Evolutionary conservation across 805 yeast genomes (phyloP), one percentile per base, ranked within the genome.

Genomic region (Wickerhamomyces xylosicus): DNA sequence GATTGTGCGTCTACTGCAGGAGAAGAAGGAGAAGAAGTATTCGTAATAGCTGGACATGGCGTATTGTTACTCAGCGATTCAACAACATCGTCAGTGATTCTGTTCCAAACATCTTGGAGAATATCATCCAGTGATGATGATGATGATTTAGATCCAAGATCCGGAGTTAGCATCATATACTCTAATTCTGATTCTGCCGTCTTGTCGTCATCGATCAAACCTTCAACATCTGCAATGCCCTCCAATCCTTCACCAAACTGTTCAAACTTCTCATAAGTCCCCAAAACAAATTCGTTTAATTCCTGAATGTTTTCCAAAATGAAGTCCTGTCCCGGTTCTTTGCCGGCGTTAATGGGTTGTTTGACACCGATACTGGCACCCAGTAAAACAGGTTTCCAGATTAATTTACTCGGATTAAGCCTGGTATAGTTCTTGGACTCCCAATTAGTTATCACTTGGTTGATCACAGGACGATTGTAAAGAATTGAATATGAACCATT

Each of bases 321-420:
- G 8, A 9, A 31, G 19, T 31, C 33, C 7, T 31, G 17, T 8
- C 14, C 29, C 14, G 14, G 14, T 15, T 31, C 33, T 11, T 15
- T 31, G 13, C 33, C 19, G 13, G 17, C 19, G 9, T 9, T 7
- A 15, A 31, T 31, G 8, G 33, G 33, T 11, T 66, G 65, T 49
- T 82, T 81, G 28, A 85, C 79, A 13, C 95, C 95, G 18, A 92
- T 86, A 0, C 89, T 79, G 0, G 92, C 90, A 0, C 95, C 95
- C 49, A 77, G 71, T n/a, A 84, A 70, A 59, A 84, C 69, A 1
- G 89, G 87, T 49, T 81, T 83, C 95, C 95, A 86, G 13, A 85
- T 45, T 13, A 86, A 61, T 33, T 67, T 66, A 0, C 63, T 61
- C 3, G 75, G 70, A 33, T 77, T 66, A n/a, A 85, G 47, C 25